Evolutionary conservation across 805 yeast species (phyloP), one percentile per base, ranked within the genome.

Genomic region (Spathaspora gorwiae): DNA sequence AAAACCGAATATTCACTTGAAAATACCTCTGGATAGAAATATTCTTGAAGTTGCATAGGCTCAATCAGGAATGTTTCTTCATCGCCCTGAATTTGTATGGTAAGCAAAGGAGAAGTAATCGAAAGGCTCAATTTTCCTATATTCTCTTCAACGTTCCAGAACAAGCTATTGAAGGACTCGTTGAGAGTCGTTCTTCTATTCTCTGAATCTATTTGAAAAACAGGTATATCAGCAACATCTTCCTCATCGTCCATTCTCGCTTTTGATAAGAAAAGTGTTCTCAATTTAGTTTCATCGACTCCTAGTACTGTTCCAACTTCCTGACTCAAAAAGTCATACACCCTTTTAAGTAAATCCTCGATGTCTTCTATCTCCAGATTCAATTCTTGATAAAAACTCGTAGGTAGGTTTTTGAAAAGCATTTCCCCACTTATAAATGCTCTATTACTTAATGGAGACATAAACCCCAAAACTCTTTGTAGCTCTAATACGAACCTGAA

Each of bases 11-110:
- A 57, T 33, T 52, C 51, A 30, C 56, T 50, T 33, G 60, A 50
- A 52, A 64, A 71, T 7, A 71, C 50, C 31, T 63, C 68, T 2
- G 74, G 75, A 41, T 65, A 66, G 19, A 69, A 54, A 7, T 40
- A 42, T 39, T 69, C 73, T 24, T 56, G 51, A n/a, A 68, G 42
- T 13, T 51, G 43, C 42, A 68, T 57, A 6, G 68, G 60, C 37
- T 43, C 40, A 9, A 26, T 27, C 13, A 26, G 36, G 32, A 27
- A 40, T 6, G 7, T 12, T 36, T 50, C 56, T 7, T 59, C 61
- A 43, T 69, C 73, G 7, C 60, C 59, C 12, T 47, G 44, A 5
- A 67, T 51, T 40, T 59, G 64, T 19, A 66, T 43, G 0, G 73
- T 62, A 14, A 71, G 53, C 0, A 68, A 40, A 3, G 67, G 64